These are phyloP conservation scores for Simmondsia chinensis DNA, from an alignment of 148 eudicot species.

Conservation along the genomic window DNA sequence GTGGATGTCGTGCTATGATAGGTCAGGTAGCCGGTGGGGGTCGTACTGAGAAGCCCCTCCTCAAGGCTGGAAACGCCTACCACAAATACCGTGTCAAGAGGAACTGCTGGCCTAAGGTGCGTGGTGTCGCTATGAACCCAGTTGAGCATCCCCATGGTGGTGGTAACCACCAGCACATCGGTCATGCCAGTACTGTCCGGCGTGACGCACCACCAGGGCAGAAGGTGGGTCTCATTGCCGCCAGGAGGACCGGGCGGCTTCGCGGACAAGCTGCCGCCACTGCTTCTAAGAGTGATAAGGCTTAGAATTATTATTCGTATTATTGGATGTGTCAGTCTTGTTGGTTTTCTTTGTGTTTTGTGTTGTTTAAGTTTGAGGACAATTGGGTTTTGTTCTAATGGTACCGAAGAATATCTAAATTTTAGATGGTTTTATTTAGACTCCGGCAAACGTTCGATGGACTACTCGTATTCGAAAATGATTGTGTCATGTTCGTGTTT, in stretches of 20 bases:
- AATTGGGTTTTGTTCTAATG: neutral
- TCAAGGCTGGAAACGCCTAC: constrained; percentile 38
- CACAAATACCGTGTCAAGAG: constrained; percentile 40
- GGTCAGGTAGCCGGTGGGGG: constrained; percentile 41
- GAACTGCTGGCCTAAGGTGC: constrained; percentile 40
- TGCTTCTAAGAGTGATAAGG: constrained; percentile 26
- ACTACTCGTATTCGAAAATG: too few relatives aligned
- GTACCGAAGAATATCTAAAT: too few relatives aligned
- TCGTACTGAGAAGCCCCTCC: constrained; percentile 40
- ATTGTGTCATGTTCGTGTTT: too few relatives aligned
- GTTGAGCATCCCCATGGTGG: constrained; percentile 46
- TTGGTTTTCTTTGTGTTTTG: neutral
- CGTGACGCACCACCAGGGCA: constrained; percentile 38
- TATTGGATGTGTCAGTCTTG: neutral
- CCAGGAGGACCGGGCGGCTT: constrained; percentile 38
- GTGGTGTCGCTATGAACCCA: constrained; percentile 45
- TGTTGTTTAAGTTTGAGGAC: neutral
- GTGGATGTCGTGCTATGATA: constrained; percentile 37
- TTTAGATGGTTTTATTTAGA: too few relatives aligned
- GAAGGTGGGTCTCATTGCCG: constrained; percentile 43
- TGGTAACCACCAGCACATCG: constrained; percentile 44
- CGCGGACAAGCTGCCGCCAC: constrained; percentile 37
- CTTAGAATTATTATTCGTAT: constrained; percentile 12
- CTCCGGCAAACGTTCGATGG: too few relatives aligned
- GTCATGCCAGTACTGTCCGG: constrained; percentile 38